Conservation (phyloP, 208 protist genomes). For the Leishmania arabica region DNA sequence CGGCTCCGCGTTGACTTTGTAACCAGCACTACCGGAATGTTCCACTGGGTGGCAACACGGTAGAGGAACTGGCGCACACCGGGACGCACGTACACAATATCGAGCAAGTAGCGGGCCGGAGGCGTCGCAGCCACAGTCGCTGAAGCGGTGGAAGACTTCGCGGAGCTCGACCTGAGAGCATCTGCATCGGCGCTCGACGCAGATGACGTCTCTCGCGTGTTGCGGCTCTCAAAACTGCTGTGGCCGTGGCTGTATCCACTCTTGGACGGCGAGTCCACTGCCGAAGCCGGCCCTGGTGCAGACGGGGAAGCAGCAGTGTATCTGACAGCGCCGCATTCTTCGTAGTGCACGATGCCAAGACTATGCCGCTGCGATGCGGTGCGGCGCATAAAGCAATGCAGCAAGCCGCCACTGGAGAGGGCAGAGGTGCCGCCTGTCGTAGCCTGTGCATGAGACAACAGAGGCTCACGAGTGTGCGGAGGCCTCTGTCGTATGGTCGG, state of each 20-base stretch:
- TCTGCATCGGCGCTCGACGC: neutral
- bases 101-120: slow-evolving; percentile 18
- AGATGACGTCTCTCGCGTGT: neutral
- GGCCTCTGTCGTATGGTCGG: neutral
- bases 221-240: too few relatives aligned
- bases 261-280: neutral
- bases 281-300: neutral
- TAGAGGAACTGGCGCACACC: slow-evolving; percentile 62
- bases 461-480: neutral
- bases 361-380: slow-evolving; percentile 22
- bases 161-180: neutral
- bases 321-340: slow-evolving; percentile 37
- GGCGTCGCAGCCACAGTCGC: neutral
- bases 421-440: neutral
- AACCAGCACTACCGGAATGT: slow-evolving; percentile 75
- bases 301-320: slow-evolving; percentile 21
- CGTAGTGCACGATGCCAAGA: slow-evolving; percentile 38
- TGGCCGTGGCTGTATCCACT: neutral
- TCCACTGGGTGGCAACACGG: slow-evolving; percentile 56
- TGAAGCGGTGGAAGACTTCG: neutral
- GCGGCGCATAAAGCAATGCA: slow-evolving; percentile 28
- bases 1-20: slow-evolving; percentile 68
- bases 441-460: neutral
- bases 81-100: slow-evolving; percentile 73
- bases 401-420: slow-evolving; percentile 8